These are phyloP conservation scores for Epichloe bromicola DNA, from an alignment of 2,329 filamentous ascomycete genomes.

Conservation along the genomic window DNA sequence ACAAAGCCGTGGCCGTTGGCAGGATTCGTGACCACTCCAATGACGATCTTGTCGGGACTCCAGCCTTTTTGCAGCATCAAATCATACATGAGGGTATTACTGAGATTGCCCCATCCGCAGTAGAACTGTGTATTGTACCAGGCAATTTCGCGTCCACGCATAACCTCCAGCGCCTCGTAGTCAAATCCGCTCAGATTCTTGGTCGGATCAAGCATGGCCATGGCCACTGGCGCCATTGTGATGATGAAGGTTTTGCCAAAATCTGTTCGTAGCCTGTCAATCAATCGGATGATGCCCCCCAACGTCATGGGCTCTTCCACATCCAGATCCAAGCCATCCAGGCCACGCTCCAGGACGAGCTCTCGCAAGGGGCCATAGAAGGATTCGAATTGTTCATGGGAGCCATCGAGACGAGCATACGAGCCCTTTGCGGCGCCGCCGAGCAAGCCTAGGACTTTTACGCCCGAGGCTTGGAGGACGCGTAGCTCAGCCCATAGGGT, in stretches of 20 bases:
- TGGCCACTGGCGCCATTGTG: slow-evolving; percentile 70
- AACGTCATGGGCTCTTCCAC: slow-evolving; percentile 68
- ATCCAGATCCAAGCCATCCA: slow-evolving; percentile 66
- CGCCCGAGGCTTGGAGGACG: slow-evolving; percentile 55
- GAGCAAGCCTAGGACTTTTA: slow-evolving; percentile 77
- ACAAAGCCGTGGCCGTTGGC: slow-evolving; percentile 52
- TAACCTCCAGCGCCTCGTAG: slow-evolving; percentile 61
- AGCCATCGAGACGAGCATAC: slow-evolving; percentile 45
- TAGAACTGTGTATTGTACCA: slow-evolving; percentile 96
- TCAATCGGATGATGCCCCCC: slow-evolving; percentile 49
- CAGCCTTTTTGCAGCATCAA: slow-evolving; percentile 48
- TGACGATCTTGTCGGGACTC: slow-evolving; percentile 58
- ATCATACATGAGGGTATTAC: slow-evolving; percentile 34
- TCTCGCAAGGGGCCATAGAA: slow-evolving; percentile 60
- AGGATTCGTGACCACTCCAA: slow-evolving; percentile 70
- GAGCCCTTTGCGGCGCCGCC: slow-evolving; percentile 73
- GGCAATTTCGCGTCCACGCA: slow-evolving; percentile 50
- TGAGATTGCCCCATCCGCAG: slow-evolving; percentile 64
- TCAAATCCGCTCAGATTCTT: slow-evolving; percentile 68
- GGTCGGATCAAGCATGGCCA: slow-evolving; percentile 44
- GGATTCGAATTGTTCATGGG: slow-evolving; percentile 48
- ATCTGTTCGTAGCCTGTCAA: slow-evolving; percentile 53
- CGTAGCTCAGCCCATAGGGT: slow-evolving; percentile 69
- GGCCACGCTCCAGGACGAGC: slow-evolving; percentile 44
- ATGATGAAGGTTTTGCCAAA: slow-evolving; percentile 62